These are phyloP conservation scores for Aspergillus sp. DNA, from an alignment of 2,329 filamentous ascomycete genomes.

Conservation along the genomic window DNA sequence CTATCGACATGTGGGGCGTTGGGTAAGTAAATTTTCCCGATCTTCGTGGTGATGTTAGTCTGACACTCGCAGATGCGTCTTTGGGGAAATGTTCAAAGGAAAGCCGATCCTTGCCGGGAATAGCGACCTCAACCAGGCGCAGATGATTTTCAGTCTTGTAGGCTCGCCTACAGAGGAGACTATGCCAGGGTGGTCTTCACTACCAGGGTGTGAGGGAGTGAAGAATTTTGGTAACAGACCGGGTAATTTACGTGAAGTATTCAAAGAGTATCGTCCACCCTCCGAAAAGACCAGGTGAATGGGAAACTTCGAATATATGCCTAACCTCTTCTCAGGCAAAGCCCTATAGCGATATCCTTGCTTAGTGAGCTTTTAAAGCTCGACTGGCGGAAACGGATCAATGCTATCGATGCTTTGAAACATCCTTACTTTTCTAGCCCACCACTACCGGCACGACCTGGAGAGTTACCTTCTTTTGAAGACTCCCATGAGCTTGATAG, in stretches of 20 bases:
- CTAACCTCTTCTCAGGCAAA: slow-evolving; percentile 52
- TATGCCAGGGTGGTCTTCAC: slow-evolving; percentile 85
- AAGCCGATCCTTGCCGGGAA: slow-evolving; percentile 91
- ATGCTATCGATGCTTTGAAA: slow-evolving; percentile 88
- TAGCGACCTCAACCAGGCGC: slow-evolving; percentile 84
- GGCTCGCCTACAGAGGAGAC: slow-evolving; percentile 84
- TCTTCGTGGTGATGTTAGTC: slow-evolving; percentile 7
- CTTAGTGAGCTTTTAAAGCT: slow-evolving; percentile 81
- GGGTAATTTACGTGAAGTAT: slow-evolving; percentile 71
- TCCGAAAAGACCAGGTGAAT: background rate
- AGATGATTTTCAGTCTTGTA: slow-evolving; percentile 91
- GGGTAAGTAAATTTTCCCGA: slow-evolving; percentile 61
- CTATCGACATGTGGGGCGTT: slow-evolving; percentile 97
- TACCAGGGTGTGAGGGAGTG: slow-evolving; percentile 79
- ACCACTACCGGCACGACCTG: slow-evolving; percentile 77
- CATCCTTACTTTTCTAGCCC: slow-evolving; percentile 85
- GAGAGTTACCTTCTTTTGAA: slow-evolving; percentile 87
- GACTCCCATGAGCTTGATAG: slow-evolving; percentile 97
- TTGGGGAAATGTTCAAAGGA: slow-evolving; percentile 94
- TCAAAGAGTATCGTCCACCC: slow-evolving; percentile 63
- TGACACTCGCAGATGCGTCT: slow-evolving; percentile 72
- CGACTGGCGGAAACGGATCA: slow-evolving; percentile 85
- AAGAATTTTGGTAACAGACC: slow-evolving; percentile 61
- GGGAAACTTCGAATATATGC: background rate
- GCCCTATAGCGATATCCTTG: slow-evolving; percentile 73